phyloP scores from a whole-genome alignment of 768 basidiomycete genomes.

The Rhizopogon rudus region DNA sequence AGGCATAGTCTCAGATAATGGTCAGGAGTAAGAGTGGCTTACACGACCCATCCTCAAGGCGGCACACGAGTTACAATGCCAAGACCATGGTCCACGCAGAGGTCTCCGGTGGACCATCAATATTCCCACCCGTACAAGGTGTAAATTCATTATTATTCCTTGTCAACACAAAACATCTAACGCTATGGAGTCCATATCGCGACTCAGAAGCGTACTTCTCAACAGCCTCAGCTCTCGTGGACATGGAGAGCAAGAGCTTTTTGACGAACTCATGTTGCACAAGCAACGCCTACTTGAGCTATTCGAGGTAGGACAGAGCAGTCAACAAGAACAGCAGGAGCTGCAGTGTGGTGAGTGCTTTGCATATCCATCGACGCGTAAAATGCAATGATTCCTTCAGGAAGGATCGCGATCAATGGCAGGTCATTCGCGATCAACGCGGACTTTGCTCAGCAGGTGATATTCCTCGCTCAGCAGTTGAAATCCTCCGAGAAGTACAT shows the following conservation, averaged over 20 bases:
- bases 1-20: slow-evolving; percentile 12
- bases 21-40: slow-evolving; percentile 4
- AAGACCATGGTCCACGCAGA: not conserved
- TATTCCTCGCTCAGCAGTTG: slow-evolving; percentile 79
- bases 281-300: slow-evolving; percentile 58
- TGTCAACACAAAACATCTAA: not conserved
- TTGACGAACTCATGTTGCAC: slow-evolving; percentile 67
- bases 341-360: slow-evolving; percentile 54
- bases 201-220: slow-evolving; percentile 50
- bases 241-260: slow-evolving; percentile 66
- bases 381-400: slow-evolving; percentile 31
- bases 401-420: slow-evolving; percentile 60
- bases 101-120: slow-evolving; percentile 4
- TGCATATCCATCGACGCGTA: not conserved
- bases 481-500: slow-evolving; percentile 78
- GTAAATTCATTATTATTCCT: not conserved
- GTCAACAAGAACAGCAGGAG: slow-evolving; percentile 61
- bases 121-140: slow-evolving; percentile 3
- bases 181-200: slow-evolving; percentile 55
- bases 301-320: slow-evolving; percentile 61
- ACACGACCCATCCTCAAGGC: not conserved
- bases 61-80: not conserved
- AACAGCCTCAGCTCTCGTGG: slow-evolving; percentile 42
- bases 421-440: slow-evolving; percentile 68
- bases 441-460: slow-evolving; percentile 72